Base-by-base conservation (phyloP, 495 filamentous ascomycete species). In the Penicillium argentinense region DNA sequence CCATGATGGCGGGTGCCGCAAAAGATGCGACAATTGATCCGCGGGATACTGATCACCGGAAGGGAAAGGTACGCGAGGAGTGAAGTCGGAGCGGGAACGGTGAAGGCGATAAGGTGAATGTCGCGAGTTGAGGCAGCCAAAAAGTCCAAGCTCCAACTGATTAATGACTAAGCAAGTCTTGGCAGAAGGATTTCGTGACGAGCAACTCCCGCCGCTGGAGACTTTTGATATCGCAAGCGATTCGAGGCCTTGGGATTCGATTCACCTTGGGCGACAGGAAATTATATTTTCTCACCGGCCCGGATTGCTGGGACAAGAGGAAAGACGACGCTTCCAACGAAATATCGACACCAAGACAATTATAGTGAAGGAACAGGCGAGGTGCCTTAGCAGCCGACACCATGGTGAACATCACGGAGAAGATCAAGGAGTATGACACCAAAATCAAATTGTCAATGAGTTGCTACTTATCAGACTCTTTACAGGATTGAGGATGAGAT, bases 331-430 rank as follows among this genome's bases (percentile, higher is more conserved):
- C n/a, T 36, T 2, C 21, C 2, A 18, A 4, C 16, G 16, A 11
- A n/a, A 36, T 19, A 36, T 2, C 33, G 17, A 18, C 33, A 4
- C 22, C 9, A 24, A 26, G 7, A 39, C 3, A 39, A 6, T n/a
- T n/a, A 13, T 3, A n/a, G 32, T 42, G 40, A 48, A 24, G 26
- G 36, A 27, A 17, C 38, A 45, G 64, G 60, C 62, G 53, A 57
- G 52, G 49, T 56, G 56, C 62, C 60, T 50, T 48, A 53, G 7
- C 40, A 53, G 68, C 72, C 65, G 75, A 47, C 82, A 90, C 78
- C 56, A 98, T 99, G 95, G 95, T 97, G 72, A 97, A 97, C 75
- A 97, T 99, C 46, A 96, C 93, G 42, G 95, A 99, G 36, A 97
- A 96, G 80, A 99, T 99, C 73, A 99, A 97, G 74, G 91, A 96